Evolutionary conservation across 352 stramenopile species (phyloP).

Genomic region (Lagenidium giganteum): DNA sequence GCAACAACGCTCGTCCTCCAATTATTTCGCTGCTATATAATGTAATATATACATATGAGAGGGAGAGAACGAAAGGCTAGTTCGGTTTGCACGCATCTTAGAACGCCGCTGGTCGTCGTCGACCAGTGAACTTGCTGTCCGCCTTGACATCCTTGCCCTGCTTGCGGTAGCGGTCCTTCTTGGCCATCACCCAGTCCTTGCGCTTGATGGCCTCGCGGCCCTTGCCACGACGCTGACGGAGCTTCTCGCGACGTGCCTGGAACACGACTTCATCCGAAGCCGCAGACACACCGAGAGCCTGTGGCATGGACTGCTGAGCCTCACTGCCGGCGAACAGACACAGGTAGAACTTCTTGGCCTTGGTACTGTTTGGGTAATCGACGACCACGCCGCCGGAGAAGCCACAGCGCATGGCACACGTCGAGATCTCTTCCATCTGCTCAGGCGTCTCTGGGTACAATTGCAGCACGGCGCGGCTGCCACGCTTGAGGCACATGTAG

Average conservation of each 20-base stretch:
- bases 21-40: conserved; percentile 7
- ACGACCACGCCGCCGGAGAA: conserved; percentile 97
- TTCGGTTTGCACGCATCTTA: conserved; percentile 41
- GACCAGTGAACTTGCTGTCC: conserved; percentile 98
- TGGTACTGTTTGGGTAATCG: conserved; percentile 99
- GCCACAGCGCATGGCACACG: conserved; percentile 83
- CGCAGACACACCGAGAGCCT: conserved; percentile 68
- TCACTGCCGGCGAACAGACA: conserved; percentile 95
- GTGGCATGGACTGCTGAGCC: conserved; percentile 65
- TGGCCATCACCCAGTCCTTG: conserved; percentile 96
- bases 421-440: conserved; percentile 94
- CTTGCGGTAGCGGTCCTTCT: conserved; percentile 97
- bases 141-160: conserved; percentile 97
- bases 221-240: conserved; percentile 51
- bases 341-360: conserved; percentile 99
- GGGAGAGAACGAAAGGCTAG: background rate
- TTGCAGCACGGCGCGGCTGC: conserved; percentile 95
- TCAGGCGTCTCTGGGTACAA: conserved; percentile 98
- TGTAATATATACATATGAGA: conserved; percentile 52
- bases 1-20: background rate
- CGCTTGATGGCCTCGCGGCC: conserved; percentile 51
- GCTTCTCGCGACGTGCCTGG: conserved; percentile 50
- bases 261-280: conserved; percentile 53
- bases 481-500: conserved; percentile 82
- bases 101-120: conserved; percentile 94